Percentiles rank a stretch among this genome's conserved stretches.
These are phyloP conservation scores for Davidsoniella eucalypti DNA, from an alignment of 2,329 filamentous ascomycete genomes.

Conservation along the genomic window DNA sequence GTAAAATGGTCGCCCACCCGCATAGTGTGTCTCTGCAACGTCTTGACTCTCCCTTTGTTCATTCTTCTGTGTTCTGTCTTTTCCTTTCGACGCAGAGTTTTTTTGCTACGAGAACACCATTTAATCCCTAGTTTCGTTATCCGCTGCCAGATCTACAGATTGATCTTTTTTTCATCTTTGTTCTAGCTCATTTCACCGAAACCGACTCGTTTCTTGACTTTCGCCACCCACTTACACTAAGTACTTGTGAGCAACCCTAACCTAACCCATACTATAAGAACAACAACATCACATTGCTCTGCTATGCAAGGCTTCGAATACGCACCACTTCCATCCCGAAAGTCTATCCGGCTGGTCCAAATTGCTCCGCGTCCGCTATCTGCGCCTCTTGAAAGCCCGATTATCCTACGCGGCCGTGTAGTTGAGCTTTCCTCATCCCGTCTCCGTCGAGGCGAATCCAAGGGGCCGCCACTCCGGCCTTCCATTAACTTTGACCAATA, in stretches of 20 bases:
- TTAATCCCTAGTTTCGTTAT: too few species aligned
- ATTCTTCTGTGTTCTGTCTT: too few species aligned
- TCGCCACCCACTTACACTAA: not conserved
- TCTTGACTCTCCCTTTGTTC: too few species aligned
- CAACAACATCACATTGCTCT: too few species aligned
- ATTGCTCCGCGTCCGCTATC: constrained; percentile 8
- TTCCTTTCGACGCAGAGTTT: too few species aligned
- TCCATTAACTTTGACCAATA: constrained; percentile 11
- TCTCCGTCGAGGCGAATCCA: constrained; percentile 10
- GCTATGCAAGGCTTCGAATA: constrained; percentile 8
- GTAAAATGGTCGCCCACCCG: too few species aligned
- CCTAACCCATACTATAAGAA: too few species aligned
- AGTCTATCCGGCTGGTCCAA: constrained; percentile 12
- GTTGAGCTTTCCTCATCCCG: constrained; percentile 11
- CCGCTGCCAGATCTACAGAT: not conserved
- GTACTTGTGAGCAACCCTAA: not conserved
- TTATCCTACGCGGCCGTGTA: constrained; percentile 8
- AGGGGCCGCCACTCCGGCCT: constrained; percentile 5
- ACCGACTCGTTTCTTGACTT: not conserved
- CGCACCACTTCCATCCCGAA: constrained; percentile 6
- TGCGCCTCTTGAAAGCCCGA: constrained; percentile 6
- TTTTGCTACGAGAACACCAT: too few species aligned
- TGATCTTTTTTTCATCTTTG: not conserved
- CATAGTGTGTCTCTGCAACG: too few species aligned
- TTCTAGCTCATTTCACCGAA: not conserved